Evolutionary conservation across 1,284 basidiomycete genomes (phyloP).

Genomic region (Malassezia equina): DNA sequence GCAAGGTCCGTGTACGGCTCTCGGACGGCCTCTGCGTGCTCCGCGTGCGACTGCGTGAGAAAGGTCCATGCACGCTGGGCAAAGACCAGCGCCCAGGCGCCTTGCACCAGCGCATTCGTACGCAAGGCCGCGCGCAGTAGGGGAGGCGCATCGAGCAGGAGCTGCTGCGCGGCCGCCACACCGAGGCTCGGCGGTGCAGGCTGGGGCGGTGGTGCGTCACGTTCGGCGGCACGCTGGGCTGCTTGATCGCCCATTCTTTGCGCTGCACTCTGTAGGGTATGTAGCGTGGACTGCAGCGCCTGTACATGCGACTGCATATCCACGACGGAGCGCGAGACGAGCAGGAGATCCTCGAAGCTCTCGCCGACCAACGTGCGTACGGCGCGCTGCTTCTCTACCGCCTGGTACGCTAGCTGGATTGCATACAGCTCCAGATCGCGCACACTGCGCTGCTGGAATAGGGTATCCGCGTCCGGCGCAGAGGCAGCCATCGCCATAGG

Average conservation of each 20-base stretch:
- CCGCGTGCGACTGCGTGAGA: background rate
- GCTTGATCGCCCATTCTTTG: background rate
- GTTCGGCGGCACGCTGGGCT: background rate
- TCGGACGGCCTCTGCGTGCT: background rate
- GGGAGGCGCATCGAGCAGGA: conserved; percentile 9
- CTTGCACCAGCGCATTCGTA: background rate
- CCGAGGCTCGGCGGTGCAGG: background rate
- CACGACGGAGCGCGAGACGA: conserved; percentile 34
- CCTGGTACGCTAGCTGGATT: conserved; percentile 10
- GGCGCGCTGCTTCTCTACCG: conserved; percentile 24
- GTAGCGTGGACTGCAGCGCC: conserved; percentile 21
- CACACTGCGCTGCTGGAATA: conserved; percentile 21
- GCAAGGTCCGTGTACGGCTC: background rate
- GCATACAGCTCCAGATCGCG: conserved; percentile 27
- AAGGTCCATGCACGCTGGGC: background rate
- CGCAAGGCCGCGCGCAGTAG: background rate
- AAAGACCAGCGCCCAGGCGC: conserved; percentile 8
- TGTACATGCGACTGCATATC: conserved; percentile 28
- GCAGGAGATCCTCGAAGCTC: conserved; percentile 32
- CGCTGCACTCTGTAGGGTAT: conserved; percentile 5
- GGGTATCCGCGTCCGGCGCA: conserved; percentile 23
- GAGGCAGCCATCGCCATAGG: background rate
- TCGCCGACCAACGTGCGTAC: conserved; percentile 29
- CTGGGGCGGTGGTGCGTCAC: background rate
- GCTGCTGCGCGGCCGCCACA: background rate